Evolutionary conservation across 1,139 yeast genomes (phyloP).

Genomic region (Blastobotrys raffinosifermentans): DNA sequence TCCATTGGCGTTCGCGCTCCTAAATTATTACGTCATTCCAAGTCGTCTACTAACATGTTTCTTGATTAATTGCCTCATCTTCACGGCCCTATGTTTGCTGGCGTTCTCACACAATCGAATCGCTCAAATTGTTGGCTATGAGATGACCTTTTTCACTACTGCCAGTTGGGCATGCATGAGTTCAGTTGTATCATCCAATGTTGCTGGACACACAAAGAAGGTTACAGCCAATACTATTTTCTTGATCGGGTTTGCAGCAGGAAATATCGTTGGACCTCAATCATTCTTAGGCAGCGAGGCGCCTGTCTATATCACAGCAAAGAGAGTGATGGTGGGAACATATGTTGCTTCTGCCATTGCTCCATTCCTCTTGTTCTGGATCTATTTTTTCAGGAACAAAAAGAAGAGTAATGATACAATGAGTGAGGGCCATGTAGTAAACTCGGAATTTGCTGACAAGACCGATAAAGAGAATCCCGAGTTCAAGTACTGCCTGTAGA

Average conservation of each 20-base stretch:
- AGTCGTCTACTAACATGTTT: conserved; percentile 10
- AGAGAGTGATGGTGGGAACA: conserved; percentile 9
- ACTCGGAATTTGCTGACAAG: conserved; percentile 48
- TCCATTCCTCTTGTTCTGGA: conserved; percentile 3
- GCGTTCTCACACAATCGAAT: conserved; percentile 8
- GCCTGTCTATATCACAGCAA: conserved; percentile 39
- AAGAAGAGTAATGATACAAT: conserved; percentile 2
- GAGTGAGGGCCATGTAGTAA: conserved; percentile 11
- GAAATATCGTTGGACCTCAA: conserved; percentile 70
- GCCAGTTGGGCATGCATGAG: conserved; percentile 10
- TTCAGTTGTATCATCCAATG: conserved; percentile 33
- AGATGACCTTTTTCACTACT: conserved; percentile 7
- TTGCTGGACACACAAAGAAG: conserved; percentile 69
- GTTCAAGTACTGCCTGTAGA: conserved; percentile 43
- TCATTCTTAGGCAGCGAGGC: conserved; percentile 50
- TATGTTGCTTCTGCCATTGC: conserved; percentile 6
- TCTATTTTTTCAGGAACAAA: conserved; percentile 8
- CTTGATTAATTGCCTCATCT: conserved; percentile 5
- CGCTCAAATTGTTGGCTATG: conserved; percentile 11
- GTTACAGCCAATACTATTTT: conserved; percentile 53
- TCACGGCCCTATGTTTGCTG: conserved; percentile 9
- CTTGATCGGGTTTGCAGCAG: conserved; percentile 59
- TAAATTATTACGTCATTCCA: conserved; percentile 6
- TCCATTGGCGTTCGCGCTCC: conserved; percentile 7
- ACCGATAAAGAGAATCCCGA: conserved; percentile 57